phyloP scores from a whole-genome alignment of 768 basidiomycete species.

The Rubroboletus satanas region DNA sequence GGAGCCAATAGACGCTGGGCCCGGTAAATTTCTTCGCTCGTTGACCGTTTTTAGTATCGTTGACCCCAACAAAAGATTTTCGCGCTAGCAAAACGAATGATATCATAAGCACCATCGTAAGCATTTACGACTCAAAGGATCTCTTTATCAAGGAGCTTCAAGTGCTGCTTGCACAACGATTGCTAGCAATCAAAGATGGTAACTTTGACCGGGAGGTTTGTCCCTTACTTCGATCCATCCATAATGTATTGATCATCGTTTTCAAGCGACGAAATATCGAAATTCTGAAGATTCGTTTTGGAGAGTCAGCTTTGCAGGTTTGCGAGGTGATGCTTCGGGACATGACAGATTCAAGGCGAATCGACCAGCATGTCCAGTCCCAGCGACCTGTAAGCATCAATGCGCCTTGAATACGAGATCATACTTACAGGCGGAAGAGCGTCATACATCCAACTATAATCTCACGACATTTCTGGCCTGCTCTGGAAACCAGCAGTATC shows the following conservation, averaged over 20 bases:
- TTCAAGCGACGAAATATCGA: slow-evolving; percentile 85
- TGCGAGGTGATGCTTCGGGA: slow-evolving; percentile 99
- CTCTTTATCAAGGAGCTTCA: slow-evolving; percentile 96
- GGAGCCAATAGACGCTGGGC: slow-evolving; percentile 94
- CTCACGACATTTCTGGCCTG: slow-evolving; percentile 94
- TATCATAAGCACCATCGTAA: slow-evolving; percentile 92
- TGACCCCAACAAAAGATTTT: slow-evolving; percentile 58
- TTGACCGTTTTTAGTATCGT: neutral
- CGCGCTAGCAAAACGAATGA: slow-evolving; percentile 88
- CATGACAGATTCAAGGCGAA: slow-evolving; percentile 90
- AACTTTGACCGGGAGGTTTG: slow-evolving; percentile 65
- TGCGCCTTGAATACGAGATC: neutral
- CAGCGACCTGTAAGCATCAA: slow-evolving; percentile 53
- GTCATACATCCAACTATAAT: slow-evolving; percentile 86
- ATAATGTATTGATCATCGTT: slow-evolving; percentile 2
- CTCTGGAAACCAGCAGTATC: slow-evolving; percentile 68
- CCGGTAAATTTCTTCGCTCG: slow-evolving; percentile 48
- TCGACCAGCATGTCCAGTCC: slow-evolving; percentile 82
- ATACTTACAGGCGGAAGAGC: slow-evolving; percentile 40
- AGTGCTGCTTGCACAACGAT: slow-evolving; percentile 80
- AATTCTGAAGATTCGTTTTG: slow-evolving; percentile 93
- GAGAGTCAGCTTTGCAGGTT: slow-evolving; percentile 86
- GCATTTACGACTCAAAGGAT: slow-evolving; percentile 96
- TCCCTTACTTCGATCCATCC: neutral
- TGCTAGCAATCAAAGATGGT: slow-evolving; percentile 78